Evolutionary conservation across 2,329 filamentous ascomycete genomes (phyloP).

Genomic region (Diaporthe caulivora): DNA sequence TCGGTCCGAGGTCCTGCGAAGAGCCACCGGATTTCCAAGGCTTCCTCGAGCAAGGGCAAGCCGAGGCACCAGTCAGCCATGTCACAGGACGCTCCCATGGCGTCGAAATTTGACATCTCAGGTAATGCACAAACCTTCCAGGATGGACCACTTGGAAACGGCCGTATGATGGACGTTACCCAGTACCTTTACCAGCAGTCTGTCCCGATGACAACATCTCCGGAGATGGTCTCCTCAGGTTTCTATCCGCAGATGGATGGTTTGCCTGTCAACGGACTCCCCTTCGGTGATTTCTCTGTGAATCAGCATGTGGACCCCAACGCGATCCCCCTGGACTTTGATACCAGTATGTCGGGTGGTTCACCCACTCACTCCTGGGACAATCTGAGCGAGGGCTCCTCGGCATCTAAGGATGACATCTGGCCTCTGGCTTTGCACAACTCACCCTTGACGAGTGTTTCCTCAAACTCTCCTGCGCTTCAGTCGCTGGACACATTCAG

Average conservation of each 20-base stretch:
- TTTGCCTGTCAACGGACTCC: slow-evolving; percentile 57
- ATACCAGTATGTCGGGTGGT: slow-evolving; percentile 60
- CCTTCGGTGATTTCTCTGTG: slow-evolving; percentile 60
- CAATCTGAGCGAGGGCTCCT: slow-evolving; percentile 65
- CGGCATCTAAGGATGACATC: slow-evolving; percentile 64
- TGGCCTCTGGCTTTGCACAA: slow-evolving; percentile 57
- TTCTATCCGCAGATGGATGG: slow-evolving; percentile 64
- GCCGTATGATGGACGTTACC: slow-evolving; percentile 61
- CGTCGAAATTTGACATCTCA: slow-evolving; percentile 66
- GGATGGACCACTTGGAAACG: slow-evolving; percentile 53
- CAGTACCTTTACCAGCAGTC: slow-evolving; percentile 65
- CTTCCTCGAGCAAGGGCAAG: slow-evolving; percentile 56
- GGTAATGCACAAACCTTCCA: slow-evolving; percentile 60
- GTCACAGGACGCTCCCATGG: slow-evolving; percentile 61
- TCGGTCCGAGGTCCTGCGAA: slow-evolving; percentile 58
- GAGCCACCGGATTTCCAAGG: slow-evolving; percentile 59
- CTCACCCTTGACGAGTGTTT: slow-evolving; percentile 56
- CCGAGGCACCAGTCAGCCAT: slow-evolving; percentile 60
- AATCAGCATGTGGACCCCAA: slow-evolving; percentile 66
- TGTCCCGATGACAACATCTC: slow-evolving; percentile 59
- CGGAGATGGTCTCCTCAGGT: slow-evolving; percentile 54
- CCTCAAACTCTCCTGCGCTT: slow-evolving; percentile 37
- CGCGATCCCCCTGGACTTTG: slow-evolving; percentile 67
- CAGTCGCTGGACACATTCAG: slow-evolving; percentile 37
- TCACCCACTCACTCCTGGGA: slow-evolving; percentile 67